Evolutionary conservation across 2,329 filamentous ascomycete genomes (phyloP).

Genomic region (Dothideomycetes sp.): DNA sequence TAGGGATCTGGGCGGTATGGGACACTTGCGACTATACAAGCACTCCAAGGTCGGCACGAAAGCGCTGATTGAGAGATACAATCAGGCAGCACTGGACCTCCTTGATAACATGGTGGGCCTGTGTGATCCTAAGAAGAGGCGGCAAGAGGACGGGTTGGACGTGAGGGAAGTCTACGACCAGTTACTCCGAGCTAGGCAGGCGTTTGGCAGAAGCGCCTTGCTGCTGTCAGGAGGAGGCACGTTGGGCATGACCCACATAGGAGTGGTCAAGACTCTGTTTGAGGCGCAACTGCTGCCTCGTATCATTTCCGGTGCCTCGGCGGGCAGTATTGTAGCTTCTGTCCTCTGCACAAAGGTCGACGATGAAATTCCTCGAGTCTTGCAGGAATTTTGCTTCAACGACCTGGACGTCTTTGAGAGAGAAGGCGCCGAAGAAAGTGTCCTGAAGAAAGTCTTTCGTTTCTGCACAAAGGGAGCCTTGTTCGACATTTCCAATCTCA

Average conservation of each 20-base stretch:
- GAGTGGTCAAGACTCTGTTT: conserved; percentile 73
- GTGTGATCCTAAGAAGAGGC: conserved; percentile 32
- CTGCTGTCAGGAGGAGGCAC: conserved; percentile 79
- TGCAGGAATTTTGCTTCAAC: conserved; percentile 66
- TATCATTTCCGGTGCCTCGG: conserved; percentile 80
- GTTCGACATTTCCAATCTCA: conserved; percentile 75
- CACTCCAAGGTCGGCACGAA: conserved; percentile 84
- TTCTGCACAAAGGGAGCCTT: conserved; percentile 73
- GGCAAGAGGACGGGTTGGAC: conserved; percentile 46
- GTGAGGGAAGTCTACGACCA: conserved; percentile 56
- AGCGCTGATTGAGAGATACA: conserved; percentile 75
- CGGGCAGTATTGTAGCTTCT: conserved; percentile 76
- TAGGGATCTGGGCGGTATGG: conserved; percentile 78
- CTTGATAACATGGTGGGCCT: conserved; percentile 62
- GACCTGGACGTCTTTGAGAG: conserved; percentile 73
- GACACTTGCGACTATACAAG: conserved; percentile 69
- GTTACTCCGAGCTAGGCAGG: conserved; percentile 63
- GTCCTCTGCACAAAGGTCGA: conserved; percentile 71
- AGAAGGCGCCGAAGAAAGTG: conserved; percentile 47
- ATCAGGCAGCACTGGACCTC: conserved; percentile 66
- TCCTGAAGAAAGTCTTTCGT: conserved; percentile 60
- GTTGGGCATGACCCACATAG: conserved; percentile 87
- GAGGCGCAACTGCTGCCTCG: conserved; percentile 67
- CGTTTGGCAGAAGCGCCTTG: conserved; percentile 76
- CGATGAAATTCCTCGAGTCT: conserved; percentile 62